Base-by-base conservation (phyloP, 108 stramenopile genomes). In the Ochromonas danica region DNA sequence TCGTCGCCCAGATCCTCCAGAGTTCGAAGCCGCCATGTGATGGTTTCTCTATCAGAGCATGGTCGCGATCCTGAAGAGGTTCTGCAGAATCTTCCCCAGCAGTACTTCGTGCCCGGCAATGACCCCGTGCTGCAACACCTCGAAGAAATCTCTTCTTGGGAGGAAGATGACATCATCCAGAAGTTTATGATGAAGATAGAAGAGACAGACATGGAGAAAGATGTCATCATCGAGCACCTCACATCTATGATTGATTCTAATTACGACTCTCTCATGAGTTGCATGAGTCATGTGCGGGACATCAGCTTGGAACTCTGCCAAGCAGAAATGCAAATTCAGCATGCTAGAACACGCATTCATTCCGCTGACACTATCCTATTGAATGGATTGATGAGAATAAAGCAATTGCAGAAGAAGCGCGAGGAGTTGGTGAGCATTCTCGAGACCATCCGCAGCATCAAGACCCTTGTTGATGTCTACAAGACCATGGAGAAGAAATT, bases 181-280 rank as follows among this genome's bases (percentile, higher is more conserved):
- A 27, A 41, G 41, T 75, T 75, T 41, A 75, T 75, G 72, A 27
- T 10, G n/a, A 75, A 45, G 40, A 75, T 75, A 6, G 72, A 75
- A 60, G 40, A 75, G 6, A 42, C 72, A 70, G 85, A 85, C 30
- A 80, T 75, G 40, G 85, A 82, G 38, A 82, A 82, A 6, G 31
- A 62, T 45, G 81, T 80, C 1, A 81, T 85, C 1, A 80, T 82
- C 2, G 36, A 74, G 14, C 79, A 83, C 42, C 79, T 85, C 40
- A 79, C 83, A 14, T n/a, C 33, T 57, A 81, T 80, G 82, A 80
- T 85, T 36, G 72, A 77, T 45, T 60, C 61, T 27, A 83, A 85
- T 79, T 83, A 83, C 83, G 65, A 80, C 35, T 78, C 41, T 1
- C 70, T 85, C 14, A 82, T 83, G 30, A 80, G 60, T 22, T 82